phyloP scores from a whole-genome alignment of 306 rosid genomes.

The Pyrus bretschneideri region DNA sequence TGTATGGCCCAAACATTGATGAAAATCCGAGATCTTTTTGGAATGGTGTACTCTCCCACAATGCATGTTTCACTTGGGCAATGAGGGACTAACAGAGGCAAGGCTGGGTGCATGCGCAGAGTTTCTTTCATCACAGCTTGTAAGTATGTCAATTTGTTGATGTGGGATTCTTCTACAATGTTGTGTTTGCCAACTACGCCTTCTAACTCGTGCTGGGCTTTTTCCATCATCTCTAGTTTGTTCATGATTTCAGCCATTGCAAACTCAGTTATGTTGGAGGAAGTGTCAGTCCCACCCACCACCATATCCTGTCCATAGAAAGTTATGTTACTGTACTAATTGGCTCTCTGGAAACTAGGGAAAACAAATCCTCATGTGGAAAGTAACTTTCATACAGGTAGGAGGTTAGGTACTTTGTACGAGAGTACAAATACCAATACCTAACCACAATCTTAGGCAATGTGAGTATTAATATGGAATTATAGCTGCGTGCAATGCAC shows the following conservation, averaged over 20 bases:
- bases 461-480: background rate
- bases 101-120: constrained; percentile 47
- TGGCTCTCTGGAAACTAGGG: background rate
- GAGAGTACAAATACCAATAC: too few relatives aligned
- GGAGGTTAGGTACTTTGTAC: background rate
- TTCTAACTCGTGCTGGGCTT: constrained; percentile 43
- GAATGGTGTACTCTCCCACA: constrained; percentile 52
- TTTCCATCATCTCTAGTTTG: constrained; percentile 34
- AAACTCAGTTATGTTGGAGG: constrained; percentile 60
- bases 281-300: constrained; percentile 32
- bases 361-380: background rate
- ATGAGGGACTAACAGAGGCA: constrained; percentile 52
- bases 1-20: constrained; percentile 78
- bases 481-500: background rate
- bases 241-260: constrained; percentile 53
- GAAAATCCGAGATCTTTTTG: constrained; percentile 45
- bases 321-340: background rate
- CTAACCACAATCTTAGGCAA: background rate
- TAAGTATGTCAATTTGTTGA: constrained; percentile 42
- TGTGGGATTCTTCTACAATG: constrained; percentile 61
- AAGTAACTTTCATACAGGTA: background rate
- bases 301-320: constrained; percentile 43
- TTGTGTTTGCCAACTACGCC: constrained; percentile 36
- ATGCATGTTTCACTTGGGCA: constrained; percentile 39
- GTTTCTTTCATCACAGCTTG: constrained; percentile 70